Base-by-base conservation (phyloP, 2,329 filamentous ascomycete genomes). In the Talaromyces albobiverticillius region DNA sequence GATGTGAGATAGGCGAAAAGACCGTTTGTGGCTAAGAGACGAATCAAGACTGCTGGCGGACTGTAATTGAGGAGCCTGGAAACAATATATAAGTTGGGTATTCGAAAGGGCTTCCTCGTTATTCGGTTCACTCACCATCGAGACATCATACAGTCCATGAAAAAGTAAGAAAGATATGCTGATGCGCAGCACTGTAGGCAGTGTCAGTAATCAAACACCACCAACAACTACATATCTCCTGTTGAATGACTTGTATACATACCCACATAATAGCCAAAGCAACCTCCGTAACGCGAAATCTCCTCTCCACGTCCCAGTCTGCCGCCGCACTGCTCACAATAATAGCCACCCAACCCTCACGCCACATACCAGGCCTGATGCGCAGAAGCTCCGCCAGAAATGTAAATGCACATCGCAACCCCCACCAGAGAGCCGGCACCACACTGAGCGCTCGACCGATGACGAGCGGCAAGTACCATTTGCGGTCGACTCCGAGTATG, bases 101-200 rank as follows among this genome's bases (percentile, higher is more conserved):
- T 8, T 8, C 16, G 31, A 14, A 34, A 3, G 31, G 6, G 31
- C 13, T 10, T 10, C 6, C 8, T 2, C 16, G 36, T 13, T 3
- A 16, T 18, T 36, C 32, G 16, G n/a, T 29, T 16, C 41, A 72
- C 79, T 42, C 66, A 89, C 87, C 88, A 92, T 72, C 89, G 79
- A 58, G 87, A 90, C 88, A 92, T 91, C 64, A 92, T 81, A 71
- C 88, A 90, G 72, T 92, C 88, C 54, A 87, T 89, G 68, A 92
- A 92, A 75, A 90, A 89, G 71, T 90, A 92, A 48, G 87, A 88
- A 57, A 91, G 80, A 70, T 90, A 90, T 51, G 86, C 88, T 18
- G 87, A 89, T 55, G 87, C 85, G 65, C 82, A 84, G 74, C 87
- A 90, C 88, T 90, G 59, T 9, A 38, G 51, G 13, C 13, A 31